Base-by-base conservation (phyloP, 768 basidiomycete genomes). In the Pleurotus cornucopiae region DNA sequence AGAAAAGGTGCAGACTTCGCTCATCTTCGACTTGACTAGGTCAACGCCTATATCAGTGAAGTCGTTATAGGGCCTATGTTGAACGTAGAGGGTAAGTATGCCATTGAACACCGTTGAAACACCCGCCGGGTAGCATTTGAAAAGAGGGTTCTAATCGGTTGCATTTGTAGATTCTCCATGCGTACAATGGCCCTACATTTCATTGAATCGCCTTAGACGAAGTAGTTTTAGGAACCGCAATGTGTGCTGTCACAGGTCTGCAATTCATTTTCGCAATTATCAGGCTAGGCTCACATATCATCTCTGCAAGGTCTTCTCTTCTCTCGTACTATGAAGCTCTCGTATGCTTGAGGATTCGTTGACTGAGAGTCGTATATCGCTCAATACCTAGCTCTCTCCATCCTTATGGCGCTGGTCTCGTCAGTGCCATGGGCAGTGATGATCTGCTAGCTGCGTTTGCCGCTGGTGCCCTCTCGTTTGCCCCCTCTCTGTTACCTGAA, bases 371-470 rank as follows among this genome's bases (percentile, higher is more conserved):
- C 91, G 1, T 95, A 86, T 66, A 84, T 95, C 16, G 89, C 91
- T 1, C 94, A 97, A 66, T 91, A 88, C 63, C 71, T 91, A 11
- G 83, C 88, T 0, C 70, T 93, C 89, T 0, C 18, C 18, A 69
- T 92, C 14, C 84, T 94, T 61, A n/a, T n/a, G 86, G 83, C 0
- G 82, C 84, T 26, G 95, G 94, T 16, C 69, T 91, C 38, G 85
- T 86, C 5, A 88, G 84, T 46, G 81, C 90, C 0, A 70, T 96
- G 21, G 94, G 91, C 4, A 89, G 80, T 52, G 94, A 96, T 62
- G 94, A 96, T 65, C 79, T 98, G 9, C 72, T 98, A 41, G 95
- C 93, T 1, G 85, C 91, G 0, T 98, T 97, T 66, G 88, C 89
- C 49, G 85, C 85, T 62, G 89, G 89, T 85, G 43, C 11, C 16